A percentile compares a stretch with the other conserved stretches of the same genome.
Evolutionary conservation across 495 filamentous ascomycete genomes (phyloP).

Genomic region (Trichoderma parareesei): DNA sequence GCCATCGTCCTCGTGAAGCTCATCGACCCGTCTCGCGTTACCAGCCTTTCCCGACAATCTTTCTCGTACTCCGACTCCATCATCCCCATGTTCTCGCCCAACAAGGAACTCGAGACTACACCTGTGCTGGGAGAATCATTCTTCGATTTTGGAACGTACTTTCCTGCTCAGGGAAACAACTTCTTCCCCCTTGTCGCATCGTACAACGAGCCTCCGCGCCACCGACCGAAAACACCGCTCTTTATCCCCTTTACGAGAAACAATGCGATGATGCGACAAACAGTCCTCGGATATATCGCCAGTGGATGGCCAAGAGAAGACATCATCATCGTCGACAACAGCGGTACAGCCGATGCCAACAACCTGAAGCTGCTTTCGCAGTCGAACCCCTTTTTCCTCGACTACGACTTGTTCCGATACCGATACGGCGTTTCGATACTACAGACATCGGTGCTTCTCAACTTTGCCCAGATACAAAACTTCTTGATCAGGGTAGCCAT

Average conservation of each 20-base stretch:
- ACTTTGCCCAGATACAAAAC: slow-evolving; percentile 57
- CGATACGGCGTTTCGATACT: slow-evolving; percentile 50
- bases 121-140: background rate
- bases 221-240: slow-evolving; percentile 35
- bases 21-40: background rate
- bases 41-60: background rate
- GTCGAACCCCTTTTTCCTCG: slow-evolving; percentile 56
- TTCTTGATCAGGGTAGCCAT: slow-evolving; percentile 43
- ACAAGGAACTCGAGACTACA: background rate
- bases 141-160: slow-evolving; percentile 4
- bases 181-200: slow-evolving; percentile 5
- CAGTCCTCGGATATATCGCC: slow-evolving; percentile 50
- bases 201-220: background rate
- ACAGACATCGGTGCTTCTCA: slow-evolving; percentile 49
- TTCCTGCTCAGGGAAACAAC: background rate
- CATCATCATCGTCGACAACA: slow-evolving; percentile 58
- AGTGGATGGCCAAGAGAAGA: slow-evolving; percentile 54
- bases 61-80: background rate
- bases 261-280: slow-evolving; percentile 51
- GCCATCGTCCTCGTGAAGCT: background rate
- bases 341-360: slow-evolving; percentile 51
- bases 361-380: slow-evolving; percentile 40
- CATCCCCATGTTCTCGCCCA: background rate
- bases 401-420: slow-evolving; percentile 41
- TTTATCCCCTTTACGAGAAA: slow-evolving; percentile 54